phyloP scores from a whole-genome alignment of 345 rosid species.

The Eucalyptus globulus region DNA sequence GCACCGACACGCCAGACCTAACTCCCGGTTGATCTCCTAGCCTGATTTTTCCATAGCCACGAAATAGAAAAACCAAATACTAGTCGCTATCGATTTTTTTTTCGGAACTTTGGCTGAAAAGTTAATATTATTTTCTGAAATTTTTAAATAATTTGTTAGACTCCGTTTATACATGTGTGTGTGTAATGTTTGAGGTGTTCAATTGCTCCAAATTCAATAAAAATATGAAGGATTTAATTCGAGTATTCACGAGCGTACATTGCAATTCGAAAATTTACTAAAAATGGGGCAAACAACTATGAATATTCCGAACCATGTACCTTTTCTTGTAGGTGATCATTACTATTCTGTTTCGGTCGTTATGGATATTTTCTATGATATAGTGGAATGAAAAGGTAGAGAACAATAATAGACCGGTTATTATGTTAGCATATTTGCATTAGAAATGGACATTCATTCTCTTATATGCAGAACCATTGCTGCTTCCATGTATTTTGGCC shows the following conservation, averaged over 20 bases:
- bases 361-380: neutral
- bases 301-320: neutral
- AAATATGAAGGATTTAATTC: neutral
- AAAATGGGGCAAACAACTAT: neutral
- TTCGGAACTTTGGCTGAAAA: neutral
- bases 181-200: neutral
- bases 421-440: neutral
- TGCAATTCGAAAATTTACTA: neutral
- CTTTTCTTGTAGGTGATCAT: neutral
- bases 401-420: fast-evolving
- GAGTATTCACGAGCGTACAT: neutral
- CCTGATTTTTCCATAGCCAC: neutral
- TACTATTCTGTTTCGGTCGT: fast-evolving
- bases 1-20: neutral
- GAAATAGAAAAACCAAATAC: neutral
- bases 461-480: neutral
- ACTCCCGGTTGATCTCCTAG: neutral
- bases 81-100: neutral
- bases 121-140: neutral
- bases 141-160: neutral
- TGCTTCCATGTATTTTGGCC: neutral
- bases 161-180: neutral
- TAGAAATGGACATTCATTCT: neutral
- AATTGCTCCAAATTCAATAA: neutral
- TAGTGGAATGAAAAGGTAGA: neutral